Conservation (phyloP, 2,329 filamentous ascomycete genomes). For the Monosporascus sp. region DNA sequence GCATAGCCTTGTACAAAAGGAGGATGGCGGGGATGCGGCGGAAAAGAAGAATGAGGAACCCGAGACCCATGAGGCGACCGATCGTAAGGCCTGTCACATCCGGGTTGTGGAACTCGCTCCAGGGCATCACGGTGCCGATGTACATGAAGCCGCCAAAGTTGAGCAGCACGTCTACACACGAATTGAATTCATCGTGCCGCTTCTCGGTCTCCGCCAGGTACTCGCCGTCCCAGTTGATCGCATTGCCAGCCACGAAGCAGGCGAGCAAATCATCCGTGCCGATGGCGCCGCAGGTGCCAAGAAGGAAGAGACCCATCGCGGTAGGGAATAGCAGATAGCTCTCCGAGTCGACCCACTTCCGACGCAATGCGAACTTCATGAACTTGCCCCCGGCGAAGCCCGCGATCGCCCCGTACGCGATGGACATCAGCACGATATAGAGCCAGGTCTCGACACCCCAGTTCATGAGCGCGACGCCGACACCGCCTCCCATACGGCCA, state of each 20-base stretch:
- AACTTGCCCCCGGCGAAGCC: constrained; percentile 43
- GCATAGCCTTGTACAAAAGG: constrained; percentile 50
- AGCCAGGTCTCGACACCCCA: constrained; percentile 58
- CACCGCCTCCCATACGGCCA: constrained; percentile 47
- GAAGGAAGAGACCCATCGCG: constrained; percentile 49
- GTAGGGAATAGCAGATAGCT: constrained; percentile 48
- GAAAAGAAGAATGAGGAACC: constrained; percentile 47
- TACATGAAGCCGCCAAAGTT: constrained; percentile 60
- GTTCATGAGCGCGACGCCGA: constrained; percentile 45
- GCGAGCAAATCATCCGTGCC: constrained; percentile 57
- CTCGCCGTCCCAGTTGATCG: constrained; percentile 58
- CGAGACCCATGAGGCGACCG: constrained; percentile 44
- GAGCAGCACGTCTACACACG: constrained; percentile 50
- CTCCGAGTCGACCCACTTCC: constrained; percentile 51
- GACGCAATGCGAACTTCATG: constrained; percentile 38
- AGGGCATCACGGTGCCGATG: constrained; percentile 51
- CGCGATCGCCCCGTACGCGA: constrained; percentile 45
- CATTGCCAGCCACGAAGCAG: constrained; percentile 55
- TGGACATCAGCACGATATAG: constrained; percentile 51
- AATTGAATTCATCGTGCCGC: constrained; percentile 57
- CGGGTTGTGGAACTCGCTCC: constrained; percentile 48
- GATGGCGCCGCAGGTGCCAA: constrained; percentile 52
- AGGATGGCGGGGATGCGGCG: constrained; percentile 54
- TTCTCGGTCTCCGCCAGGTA: constrained; percentile 50
- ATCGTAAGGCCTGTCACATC: constrained; percentile 48